Evolutionary conservation across 2,329 filamentous ascomycete genomes (phyloP), one percentile per base, ranked within the genome.

Genomic region (Sclerotinia glacialis): DNA sequence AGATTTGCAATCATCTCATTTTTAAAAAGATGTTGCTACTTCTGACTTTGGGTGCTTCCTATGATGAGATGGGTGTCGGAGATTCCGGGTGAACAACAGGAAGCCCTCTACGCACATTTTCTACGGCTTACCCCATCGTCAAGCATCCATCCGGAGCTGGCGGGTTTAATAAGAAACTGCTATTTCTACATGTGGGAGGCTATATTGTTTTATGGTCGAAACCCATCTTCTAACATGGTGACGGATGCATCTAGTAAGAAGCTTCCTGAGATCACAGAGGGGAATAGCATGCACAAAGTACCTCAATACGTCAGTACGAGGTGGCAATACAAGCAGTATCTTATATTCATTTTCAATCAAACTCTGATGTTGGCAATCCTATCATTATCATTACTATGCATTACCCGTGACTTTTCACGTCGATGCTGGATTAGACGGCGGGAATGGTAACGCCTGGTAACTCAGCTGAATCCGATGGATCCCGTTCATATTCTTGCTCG

Each of bases 341-440:
- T 56, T 26, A 4, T 26, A 11, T 9, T 46, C 40, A n/a, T 46
- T 8, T 11, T 21, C 6, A 46, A 46, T 23, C 14, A 5, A 16
- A n/a, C 11, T 46, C 55, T 44, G 40, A 3, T 31, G 12, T 23
- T 31, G 16, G 14, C 11, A 18, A 23, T 11, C 7, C 6, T 40
- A 62, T 26, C 28, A 40, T 52, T 26, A 52, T 37, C 28, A 40
- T 26, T 37, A 34, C 8, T 40, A 52, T 52, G 21, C 23, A 37
- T 52, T 52, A 21, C 11, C 28, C 16, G 11, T 26, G 5, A 5
- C n/a, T 87, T 46, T 89, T 83, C 5, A 92, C 90, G 67, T 92
- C 90, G 46, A 96, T 87, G 73, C 95, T 94, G 67, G 87, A 86
- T 4, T 88, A 92, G 2, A 70, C 28, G 14, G 71, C 37, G 9